Conservation (phyloP, 1,139 yeast species). For the Saccharomyces hybrid region DNA sequence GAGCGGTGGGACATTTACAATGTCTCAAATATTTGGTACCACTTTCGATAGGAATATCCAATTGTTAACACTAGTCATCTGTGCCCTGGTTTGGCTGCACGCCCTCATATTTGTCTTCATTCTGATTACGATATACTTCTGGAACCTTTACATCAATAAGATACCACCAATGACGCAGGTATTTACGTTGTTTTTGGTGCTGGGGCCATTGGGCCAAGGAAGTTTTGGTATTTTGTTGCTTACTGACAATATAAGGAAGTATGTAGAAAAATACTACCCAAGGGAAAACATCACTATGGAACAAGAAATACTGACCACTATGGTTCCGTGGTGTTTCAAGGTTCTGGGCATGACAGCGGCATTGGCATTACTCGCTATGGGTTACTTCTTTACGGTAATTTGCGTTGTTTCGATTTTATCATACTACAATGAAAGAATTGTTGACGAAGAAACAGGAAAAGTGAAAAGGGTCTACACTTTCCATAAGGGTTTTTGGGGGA, state of each 20-base stretch:
- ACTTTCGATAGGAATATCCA: slow-evolving; percentile 33
- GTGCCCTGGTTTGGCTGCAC: slow-evolving; percentile 57
- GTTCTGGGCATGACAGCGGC: slow-evolving; percentile 34
- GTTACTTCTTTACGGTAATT: slow-evolving; percentile 53
- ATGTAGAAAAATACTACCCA: slow-evolving; percentile 19
- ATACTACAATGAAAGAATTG: slow-evolving; percentile 14
- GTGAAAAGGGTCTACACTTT: slow-evolving; percentile 34
- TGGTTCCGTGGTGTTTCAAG: slow-evolving; percentile 26
- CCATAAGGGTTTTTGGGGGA: slow-evolving; percentile 69
- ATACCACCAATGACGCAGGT: slow-evolving; percentile 44
- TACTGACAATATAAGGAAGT: slow-evolving; percentile 37
- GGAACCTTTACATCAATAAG: slow-evolving; percentile 50
- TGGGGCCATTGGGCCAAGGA: slow-evolving; percentile 78
- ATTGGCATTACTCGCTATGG: slow-evolving; percentile 50
- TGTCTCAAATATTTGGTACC: slow-evolving; percentile 37
- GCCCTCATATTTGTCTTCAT: slow-evolving; percentile 57
- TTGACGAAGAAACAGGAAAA: slow-evolving; percentile 7
- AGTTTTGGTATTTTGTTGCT: slow-evolving; percentile 56
- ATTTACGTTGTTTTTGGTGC: slow-evolving; percentile 51
- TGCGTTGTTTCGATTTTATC: slow-evolving; percentile 42
- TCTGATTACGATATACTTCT: slow-evolving; percentile 48
- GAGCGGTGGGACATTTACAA: slow-evolving; percentile 47
- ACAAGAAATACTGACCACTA: slow-evolving; percentile 11
- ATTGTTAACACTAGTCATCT: slow-evolving; percentile 45
- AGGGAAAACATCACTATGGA: slow-evolving; percentile 3